Base-by-base conservation (phyloP, 2,329 filamentous ascomycete genomes). In the Apiospora marii region DNA sequence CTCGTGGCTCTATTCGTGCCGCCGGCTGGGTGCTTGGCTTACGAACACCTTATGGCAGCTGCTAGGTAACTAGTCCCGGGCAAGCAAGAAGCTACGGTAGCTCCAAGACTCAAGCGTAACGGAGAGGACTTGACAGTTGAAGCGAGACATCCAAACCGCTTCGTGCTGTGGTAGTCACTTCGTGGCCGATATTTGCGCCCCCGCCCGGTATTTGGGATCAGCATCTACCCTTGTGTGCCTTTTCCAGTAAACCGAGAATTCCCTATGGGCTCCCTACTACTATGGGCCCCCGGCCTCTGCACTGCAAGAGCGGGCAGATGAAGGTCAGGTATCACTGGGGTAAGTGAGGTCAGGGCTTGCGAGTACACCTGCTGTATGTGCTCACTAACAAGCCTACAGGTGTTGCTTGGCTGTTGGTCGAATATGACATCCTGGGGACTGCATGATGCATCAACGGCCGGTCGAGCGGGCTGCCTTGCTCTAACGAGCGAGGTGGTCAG, bases 401-500 rank as follows among this genome's bases (percentile, higher is more conserved):
- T 64, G 58, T 64, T 64, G 58, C 58, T 64, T 64, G 58, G 58
- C 34, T 64, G 58, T 64, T 64, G 58, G 58, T 64, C 14, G 58
- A 41, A 12, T 64, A 64, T 64, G 58, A 24, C 58, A 67, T 68
- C 51, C 61, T 48, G 22, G 69, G 71, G 49, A 75, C 53, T 70
- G 53, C 68, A 73, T 76, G 71, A 73, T 78, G 77, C 77, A 77
- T 77, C 75, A 75, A 74, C 58, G 58, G 58, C 58, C 58, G 73
- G 76, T 77, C 77, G 76, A 69, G 74, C 76, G 73, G 76, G 77
- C 75, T 74, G 70, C 73, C 72, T 72, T 74, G 58, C 67, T 61
- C 75, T 78, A 80, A 81, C 79, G 79, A 49, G 34, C 58, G 34
- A 68, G 80, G 79, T 81, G 79, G 81, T 83, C 77, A 81, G 76